Conservation (phyloP, 441 rosid genomes). For the Daphne laureola region DNA sequence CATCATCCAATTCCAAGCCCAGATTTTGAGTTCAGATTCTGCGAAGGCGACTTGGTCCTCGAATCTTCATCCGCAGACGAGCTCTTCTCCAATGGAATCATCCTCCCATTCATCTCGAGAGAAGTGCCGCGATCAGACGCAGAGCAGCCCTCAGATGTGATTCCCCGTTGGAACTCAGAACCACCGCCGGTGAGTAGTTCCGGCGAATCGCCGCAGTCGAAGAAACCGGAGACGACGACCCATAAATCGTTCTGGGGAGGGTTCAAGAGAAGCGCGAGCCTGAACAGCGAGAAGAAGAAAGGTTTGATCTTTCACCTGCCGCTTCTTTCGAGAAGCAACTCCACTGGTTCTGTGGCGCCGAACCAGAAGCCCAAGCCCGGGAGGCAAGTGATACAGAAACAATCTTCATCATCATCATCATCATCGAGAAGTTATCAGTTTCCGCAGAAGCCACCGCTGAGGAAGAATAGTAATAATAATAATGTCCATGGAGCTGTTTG, state of each 20-base stretch:
- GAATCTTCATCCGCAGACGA: constrained; percentile 65
- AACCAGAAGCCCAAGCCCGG: constrained; percentile 23
- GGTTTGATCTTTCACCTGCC: constrained; percentile 49
- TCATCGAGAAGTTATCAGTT: constrained; percentile 29
- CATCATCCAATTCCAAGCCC: no score
- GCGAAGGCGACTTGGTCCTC: constrained; percentile 25
- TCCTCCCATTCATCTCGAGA: constrained; percentile 42
- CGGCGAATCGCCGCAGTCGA: constrained; percentile 2
- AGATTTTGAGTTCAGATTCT: constrained; percentile 58
- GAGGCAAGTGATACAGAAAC: constrained; percentile 29
- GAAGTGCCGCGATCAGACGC: constrained; percentile 7
- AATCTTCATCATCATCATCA: constrained; percentile 15
- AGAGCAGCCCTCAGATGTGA: constrained; percentile 21
- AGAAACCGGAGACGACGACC: constrained; percentile 29
- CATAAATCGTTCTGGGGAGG: constrained; percentile 74
- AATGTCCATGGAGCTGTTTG: constrained; percentile 27
- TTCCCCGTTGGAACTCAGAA: constrained; percentile 27
- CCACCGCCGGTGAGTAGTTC: constrained; percentile 7
- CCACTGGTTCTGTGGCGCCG: constrained; percentile 53
- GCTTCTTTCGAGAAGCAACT: constrained; percentile 58
- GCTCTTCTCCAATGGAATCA: constrained; percentile 63
- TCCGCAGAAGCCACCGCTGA: constrained; percentile 40
- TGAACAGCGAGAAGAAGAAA: constrained; percentile 45
- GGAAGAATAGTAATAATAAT: constrained; percentile 36
- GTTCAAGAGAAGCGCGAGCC: constrained; percentile 66